phyloP scores from a whole-genome alignment of 2,329 filamentous ascomycete genomes.

The Alternaria arbusti region DNA sequence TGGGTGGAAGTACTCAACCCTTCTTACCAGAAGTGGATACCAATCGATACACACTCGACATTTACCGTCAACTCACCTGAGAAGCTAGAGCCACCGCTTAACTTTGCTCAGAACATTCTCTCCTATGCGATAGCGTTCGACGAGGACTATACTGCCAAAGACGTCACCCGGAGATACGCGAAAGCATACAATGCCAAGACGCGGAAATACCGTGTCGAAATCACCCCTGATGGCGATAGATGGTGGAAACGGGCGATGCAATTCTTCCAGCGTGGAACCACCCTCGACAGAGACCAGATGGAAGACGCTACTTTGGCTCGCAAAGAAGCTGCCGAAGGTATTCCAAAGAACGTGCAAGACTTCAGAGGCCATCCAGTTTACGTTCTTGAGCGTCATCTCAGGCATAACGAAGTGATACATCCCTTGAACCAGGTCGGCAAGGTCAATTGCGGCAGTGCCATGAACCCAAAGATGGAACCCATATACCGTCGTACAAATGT shows the following conservation, averaged over 20 bases:
- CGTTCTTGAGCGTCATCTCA: conserved; percentile 83
- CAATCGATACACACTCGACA: conserved; percentile 85
- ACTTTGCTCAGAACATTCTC: conserved; percentile 77
- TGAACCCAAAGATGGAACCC: conserved; percentile 69
- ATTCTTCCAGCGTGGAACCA: conserved; percentile 46
- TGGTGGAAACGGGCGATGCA: conserved; percentile 64
- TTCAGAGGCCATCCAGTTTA: conserved; percentile 81
- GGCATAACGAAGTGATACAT: conserved; percentile 80
- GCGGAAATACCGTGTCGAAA: conserved; percentile 78
- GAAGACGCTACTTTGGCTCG: conserved; percentile 79
- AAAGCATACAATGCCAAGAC: conserved; percentile 93
- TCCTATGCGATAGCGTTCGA: conserved; percentile 87
- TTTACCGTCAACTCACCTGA: conserved; percentile 76
- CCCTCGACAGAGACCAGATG: conserved; percentile 75
- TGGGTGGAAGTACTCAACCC: conserved; percentile 94
- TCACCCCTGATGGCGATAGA: conserved; percentile 58
- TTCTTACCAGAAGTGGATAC: conserved; percentile 88
- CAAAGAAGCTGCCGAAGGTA: conserved; percentile 73
- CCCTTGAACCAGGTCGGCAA: conserved; percentile 78
- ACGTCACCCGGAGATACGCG: conserved; percentile 86
- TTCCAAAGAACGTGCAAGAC: conserved; percentile 85
- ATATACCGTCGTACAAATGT: conserved; percentile 87
- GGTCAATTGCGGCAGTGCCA: conserved; percentile 68
- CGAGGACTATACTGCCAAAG: conserved; percentile 75
- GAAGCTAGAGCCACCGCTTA: conserved; percentile 81